phyloP scores from a whole-genome alignment of 768 basidiomycete species.

The Termitomyces sp. region DNA sequence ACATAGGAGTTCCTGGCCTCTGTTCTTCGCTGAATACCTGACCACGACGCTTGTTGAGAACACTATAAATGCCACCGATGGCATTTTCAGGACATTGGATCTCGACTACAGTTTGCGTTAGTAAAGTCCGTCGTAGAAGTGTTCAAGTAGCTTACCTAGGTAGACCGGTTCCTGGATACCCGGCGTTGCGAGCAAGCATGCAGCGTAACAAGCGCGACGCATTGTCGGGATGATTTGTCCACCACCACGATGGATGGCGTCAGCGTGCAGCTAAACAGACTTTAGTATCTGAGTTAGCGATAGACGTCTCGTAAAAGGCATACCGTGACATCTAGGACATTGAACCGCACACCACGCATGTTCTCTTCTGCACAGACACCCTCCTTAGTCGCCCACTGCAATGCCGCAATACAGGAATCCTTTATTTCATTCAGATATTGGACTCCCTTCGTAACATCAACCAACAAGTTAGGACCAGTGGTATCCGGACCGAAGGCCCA shows the following conservation, averaged over 20 bases:
- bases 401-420: conserved; percentile 97
- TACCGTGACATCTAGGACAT: conserved; percentile 94
- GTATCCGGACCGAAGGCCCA: conserved; percentile 99
- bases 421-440: conserved; percentile 99
- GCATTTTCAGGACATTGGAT: conserved; percentile 98
- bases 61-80: conserved; percentile 96
- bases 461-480: conserved; percentile 93
- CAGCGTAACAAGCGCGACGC: conserved; percentile 95
- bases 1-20: conserved; percentile 96
- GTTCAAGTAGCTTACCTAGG: conserved; percentile 51
- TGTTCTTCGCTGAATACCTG: conserved; percentile 99
- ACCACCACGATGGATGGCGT: conserved; percentile 99
- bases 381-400: conserved; percentile 99
- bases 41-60: conserved; percentile 94
- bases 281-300: not conserved
- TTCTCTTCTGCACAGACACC: conserved; percentile 96
- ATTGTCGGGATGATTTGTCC: conserved; percentile 98
- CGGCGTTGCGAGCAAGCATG: conserved; percentile 88
- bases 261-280: conserved; percentile 75
- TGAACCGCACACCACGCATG: conserved; percentile 97
- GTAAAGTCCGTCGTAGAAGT: not conserved
- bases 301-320: conserved; percentile 15
- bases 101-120: conserved; percentile 58
- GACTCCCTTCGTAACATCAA: conserved; percentile 98
- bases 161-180: conserved; percentile 95